A percentile compares a stretch with the other conserved stretches of the same genome.
Conservation (phyloP, 1,284 basidiomycete genomes). For the Laetiporus sulphureus region DNA sequence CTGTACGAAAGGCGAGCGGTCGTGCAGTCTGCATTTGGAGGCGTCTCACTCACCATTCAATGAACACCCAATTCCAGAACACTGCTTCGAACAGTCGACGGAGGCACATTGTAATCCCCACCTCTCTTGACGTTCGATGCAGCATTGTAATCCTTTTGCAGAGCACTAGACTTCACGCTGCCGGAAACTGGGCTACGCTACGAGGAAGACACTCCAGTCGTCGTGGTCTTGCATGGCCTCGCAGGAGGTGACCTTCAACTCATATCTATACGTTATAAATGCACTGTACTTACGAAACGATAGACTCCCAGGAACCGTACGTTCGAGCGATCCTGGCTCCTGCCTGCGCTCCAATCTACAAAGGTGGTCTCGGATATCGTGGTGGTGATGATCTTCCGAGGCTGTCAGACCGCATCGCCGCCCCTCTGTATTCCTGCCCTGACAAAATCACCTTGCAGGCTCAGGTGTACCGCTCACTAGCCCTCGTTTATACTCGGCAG, state of each 20-base stretch:
- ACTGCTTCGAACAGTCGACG: slow-evolving; percentile 54
- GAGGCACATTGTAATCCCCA: slow-evolving; percentile 73
- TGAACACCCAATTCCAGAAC: slow-evolving; percentile 30
- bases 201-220: slow-evolving; percentile 66
- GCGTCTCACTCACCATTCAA: neutral
- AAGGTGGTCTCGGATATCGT: slow-evolving; percentile 80
- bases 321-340: slow-evolving; percentile 73
- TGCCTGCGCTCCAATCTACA: slow-evolving; percentile 55
- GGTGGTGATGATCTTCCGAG: slow-evolving; percentile 85
- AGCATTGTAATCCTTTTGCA: slow-evolving; percentile 19
- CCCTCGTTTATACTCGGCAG: slow-evolving; percentile 81
- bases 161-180: slow-evolving; percentile 67
- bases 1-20: slow-evolving; percentile 60
- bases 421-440: slow-evolving; percentile 3
- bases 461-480: slow-evolving; percentile 78
- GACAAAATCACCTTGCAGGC: slow-evolving; percentile 38
- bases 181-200: slow-evolving; percentile 44
- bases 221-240: slow-evolving; percentile 82
- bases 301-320: slow-evolving; percentile 84
- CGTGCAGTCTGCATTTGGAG: neutral
- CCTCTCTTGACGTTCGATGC: slow-evolving; percentile 19
- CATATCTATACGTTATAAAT: slow-evolving; percentile 1
- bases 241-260: slow-evolving; percentile 59
- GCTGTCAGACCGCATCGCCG: slow-evolving; percentile 49
- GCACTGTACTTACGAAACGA: slow-evolving; percentile 3